These are phyloP conservation scores for Meyerozyma sp. DNA, from an alignment of 1,139 yeast species.

Conservation along the genomic window DNA sequence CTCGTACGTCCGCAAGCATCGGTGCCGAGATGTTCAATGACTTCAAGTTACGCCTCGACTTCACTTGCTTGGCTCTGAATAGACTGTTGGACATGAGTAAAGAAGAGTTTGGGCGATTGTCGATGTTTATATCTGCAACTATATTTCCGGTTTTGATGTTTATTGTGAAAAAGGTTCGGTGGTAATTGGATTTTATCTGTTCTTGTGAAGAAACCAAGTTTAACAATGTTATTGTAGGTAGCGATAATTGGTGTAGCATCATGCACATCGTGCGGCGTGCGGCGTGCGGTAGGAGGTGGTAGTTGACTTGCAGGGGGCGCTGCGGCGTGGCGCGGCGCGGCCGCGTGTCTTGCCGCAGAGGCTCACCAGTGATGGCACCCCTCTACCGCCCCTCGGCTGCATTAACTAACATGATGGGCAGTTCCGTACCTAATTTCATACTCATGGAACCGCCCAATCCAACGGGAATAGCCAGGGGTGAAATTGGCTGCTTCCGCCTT, in stretches of 20 bases:
- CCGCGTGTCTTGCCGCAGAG: too few relatives aligned
- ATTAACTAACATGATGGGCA: not conserved
- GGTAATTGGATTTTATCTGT: not conserved
- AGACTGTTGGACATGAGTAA: conserved; percentile 22
- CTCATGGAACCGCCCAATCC: not conserved
- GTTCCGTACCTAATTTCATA: not conserved
- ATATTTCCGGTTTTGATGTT: not conserved
- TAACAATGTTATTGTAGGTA: not conserved
- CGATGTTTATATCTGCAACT: not conserved
- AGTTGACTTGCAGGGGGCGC: too few relatives aligned
- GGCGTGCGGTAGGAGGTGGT: too few relatives aligned
- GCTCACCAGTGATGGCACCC: not conserved
- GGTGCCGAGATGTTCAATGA: conserved; percentile 27
- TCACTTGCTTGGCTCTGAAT: conserved; percentile 24
- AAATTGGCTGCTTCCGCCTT: too few relatives aligned
- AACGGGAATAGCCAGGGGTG: too few relatives aligned
- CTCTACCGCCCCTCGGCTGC: not conserved
- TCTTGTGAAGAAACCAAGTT: not conserved
- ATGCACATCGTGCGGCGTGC: not conserved
- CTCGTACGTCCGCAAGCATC: conserved; percentile 6
- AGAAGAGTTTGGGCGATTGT: not conserved
- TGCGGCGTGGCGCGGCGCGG: too few relatives aligned
- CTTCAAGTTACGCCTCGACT: conserved; percentile 24
- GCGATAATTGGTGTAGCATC: not conserved
- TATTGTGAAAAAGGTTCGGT: not conserved